phyloP scores from a whole-genome alignment of 805 yeast species.

The Lipomyces orientalis region DNA sequence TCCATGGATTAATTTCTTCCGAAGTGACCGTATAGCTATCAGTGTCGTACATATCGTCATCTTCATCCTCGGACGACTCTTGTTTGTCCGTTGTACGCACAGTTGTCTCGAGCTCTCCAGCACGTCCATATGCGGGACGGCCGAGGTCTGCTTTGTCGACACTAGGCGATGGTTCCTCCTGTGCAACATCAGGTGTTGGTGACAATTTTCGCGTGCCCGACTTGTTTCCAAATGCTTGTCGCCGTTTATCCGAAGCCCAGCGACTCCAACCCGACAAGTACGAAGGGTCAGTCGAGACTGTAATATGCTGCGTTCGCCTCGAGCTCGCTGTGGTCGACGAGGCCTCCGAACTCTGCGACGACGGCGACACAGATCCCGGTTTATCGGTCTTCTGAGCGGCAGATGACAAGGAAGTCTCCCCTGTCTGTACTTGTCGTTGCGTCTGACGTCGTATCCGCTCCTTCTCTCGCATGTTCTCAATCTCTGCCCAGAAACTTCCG shows the following conservation, averaged over 20 bases:
- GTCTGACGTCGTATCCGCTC: conserved; percentile 24
- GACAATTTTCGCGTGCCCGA: conserved; percentile 3
- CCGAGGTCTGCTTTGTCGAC: not conserved
- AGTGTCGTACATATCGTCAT: conserved; percentile 22
- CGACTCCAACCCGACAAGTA: conserved; percentile 25
- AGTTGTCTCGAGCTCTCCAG: conserved; percentile 3
- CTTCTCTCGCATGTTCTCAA: conserved; percentile 34
- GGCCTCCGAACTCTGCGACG: conserved; percentile 10
- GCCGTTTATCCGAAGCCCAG: conserved; percentile 37
- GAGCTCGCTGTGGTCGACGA: conserved; percentile 1
- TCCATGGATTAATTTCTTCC: conserved; percentile 30
- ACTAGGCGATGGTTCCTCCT: not conserved
- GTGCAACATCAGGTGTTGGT: not conserved
- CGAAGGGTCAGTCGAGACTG: conserved; percentile 21
- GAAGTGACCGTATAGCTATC: conserved; percentile 15
- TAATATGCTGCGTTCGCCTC: conserved; percentile 22
- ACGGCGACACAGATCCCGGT: conserved; percentile 11
- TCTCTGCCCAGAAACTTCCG: conserved; percentile 42
- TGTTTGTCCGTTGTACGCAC: not conserved
- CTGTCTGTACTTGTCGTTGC: conserved; percentile 4
- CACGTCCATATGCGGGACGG: not conserved
- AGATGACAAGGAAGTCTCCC: not conserved
- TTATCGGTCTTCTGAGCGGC: not conserved
- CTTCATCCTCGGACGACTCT: conserved; percentile 27
- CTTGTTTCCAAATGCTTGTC: conserved; percentile 23